Percentiles rank a stretch among this genome's conserved stretches.
phyloP scores from a whole-genome alignment of 331 rosid species.

The Prunus yedoensis region DNA sequence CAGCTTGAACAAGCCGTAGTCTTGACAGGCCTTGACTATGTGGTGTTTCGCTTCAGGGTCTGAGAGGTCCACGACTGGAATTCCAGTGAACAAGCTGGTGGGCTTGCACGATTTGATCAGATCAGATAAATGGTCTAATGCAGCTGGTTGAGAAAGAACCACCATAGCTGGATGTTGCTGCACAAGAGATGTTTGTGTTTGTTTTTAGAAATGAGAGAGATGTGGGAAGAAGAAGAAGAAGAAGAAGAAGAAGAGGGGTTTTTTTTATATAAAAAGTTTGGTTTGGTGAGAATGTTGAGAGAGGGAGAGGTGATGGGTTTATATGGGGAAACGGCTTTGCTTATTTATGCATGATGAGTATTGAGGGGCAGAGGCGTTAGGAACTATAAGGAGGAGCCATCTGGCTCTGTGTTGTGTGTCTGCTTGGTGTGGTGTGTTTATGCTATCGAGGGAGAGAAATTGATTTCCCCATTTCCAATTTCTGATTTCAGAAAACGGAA shows the following conservation, averaged over 20 bases:
- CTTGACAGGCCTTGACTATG: conserved; percentile 60
- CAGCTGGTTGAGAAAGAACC: conserved; percentile 54
- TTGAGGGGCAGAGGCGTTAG: conserved; percentile 36
- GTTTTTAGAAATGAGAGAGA: background rate
- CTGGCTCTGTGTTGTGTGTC: conserved; percentile 21
- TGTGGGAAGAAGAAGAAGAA: background rate
- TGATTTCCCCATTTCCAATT: background rate
- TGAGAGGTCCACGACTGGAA: conserved; percentile 63
- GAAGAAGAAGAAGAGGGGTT: background rate
- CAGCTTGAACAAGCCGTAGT: conserved; percentile 69
- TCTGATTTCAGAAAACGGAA: too few relatives aligned
- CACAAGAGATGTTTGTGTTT: background rate
- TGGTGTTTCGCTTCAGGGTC: conserved; percentile 48
- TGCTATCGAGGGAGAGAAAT: conserved; percentile 21
- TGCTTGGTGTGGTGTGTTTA: conserved; percentile 26
- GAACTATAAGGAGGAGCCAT: conserved; percentile 42
- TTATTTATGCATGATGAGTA: conserved; percentile 42
- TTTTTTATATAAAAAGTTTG: background rate
- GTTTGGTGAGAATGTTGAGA: background rate
- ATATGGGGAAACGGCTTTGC: conserved; percentile 20
- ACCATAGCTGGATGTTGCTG: conserved; percentile 43
- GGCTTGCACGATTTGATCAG: conserved; percentile 50
- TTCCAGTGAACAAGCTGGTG: conserved; percentile 30
- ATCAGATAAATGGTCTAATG: conserved; percentile 42
- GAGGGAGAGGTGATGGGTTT: conserved; percentile 9